phyloP scores from a whole-genome alignment of 78 protist genomes.

The Bigelowiella natans region DNA sequence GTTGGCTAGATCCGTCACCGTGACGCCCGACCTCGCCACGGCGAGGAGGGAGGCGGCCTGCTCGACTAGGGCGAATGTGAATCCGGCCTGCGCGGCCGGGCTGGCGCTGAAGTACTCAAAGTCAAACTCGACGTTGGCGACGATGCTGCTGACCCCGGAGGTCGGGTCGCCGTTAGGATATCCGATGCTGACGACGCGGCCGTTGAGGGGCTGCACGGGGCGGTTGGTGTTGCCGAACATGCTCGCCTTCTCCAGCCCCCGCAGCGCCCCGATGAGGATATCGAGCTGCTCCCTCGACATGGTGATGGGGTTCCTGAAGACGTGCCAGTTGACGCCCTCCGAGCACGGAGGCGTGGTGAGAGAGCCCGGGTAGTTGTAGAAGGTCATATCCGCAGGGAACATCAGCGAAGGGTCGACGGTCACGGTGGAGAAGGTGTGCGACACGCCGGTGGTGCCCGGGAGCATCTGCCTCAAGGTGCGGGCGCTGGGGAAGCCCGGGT shows the following conservation, averaged over 20 bases:
- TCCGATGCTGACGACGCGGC: not conserved
- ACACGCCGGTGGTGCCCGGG: not conserved
- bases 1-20: not conserved
- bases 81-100: not conserved
- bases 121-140: not conserved
- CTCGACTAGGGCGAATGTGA: not conserved
- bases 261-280: not conserved
- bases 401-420: not conserved
- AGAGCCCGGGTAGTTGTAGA: not conserved
- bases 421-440: not conserved
- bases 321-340: not conserved
- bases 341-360: not conserved
- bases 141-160: not conserved
- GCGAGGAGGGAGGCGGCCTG: not conserved
- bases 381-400: not conserved
- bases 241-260: not conserved
- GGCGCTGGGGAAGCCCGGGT: not conserved
- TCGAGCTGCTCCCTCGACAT: not conserved
- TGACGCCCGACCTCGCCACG: not conserved
- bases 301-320: not conserved
- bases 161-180: not conserved
- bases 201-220: not conserved
- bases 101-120: not conserved
- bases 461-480: not conserved
- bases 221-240: not conserved